A percentile compares a stretch with the other conserved stretches of the same genome.
Conservation (phyloP, 2,329 filamentous ascomycete genomes). For the Aspergillus japonicus region DNA sequence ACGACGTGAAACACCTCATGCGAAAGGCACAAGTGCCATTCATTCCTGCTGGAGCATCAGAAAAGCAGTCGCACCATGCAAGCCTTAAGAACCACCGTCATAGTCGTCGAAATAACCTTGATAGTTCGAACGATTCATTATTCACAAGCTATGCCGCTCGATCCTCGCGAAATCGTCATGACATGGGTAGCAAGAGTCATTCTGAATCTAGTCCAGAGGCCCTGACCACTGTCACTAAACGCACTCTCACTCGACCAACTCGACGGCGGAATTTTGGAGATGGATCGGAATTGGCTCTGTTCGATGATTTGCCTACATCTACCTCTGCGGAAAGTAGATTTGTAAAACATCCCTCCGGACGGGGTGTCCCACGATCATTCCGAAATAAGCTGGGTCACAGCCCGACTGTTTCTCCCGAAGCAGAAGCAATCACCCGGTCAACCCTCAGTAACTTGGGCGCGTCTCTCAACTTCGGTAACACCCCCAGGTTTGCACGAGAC, state of each 20-base stretch:
- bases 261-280: conserved; percentile 78
- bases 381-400: conserved; percentile 51
- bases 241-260: conserved; percentile 71
- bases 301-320: conserved; percentile 93
- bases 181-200: conserved; percentile 48
- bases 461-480: conserved; percentile 45
- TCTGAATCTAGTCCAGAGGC: conserved; percentile 52
- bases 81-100: conserved; percentile 67
- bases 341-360: conserved; percentile 72
- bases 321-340: conserved; percentile 76
- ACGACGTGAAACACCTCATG: conserved; percentile 42
- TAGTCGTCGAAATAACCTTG: conserved; percentile 80
- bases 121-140: conserved; percentile 57
- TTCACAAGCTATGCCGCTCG: conserved; percentile 43
- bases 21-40: conserved; percentile 70
- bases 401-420: conserved; percentile 31
- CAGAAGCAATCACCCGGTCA: conserved; percentile 50
- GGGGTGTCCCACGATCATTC: conserved; percentile 64
- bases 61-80: conserved; percentile 74
- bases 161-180: conserved; percentile 45
- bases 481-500: conserved; percentile 64
- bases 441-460: conserved; percentile 56
- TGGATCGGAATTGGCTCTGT: conserved; percentile 85
- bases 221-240: conserved; percentile 58
- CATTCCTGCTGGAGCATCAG: conserved; percentile 71